Percentiles rank a stretch among this genome's conserved stretches.
Conservation (phyloP, 2,329 filamentous ascomycete species). For the Byssoonygena ceratinophila region DNA sequence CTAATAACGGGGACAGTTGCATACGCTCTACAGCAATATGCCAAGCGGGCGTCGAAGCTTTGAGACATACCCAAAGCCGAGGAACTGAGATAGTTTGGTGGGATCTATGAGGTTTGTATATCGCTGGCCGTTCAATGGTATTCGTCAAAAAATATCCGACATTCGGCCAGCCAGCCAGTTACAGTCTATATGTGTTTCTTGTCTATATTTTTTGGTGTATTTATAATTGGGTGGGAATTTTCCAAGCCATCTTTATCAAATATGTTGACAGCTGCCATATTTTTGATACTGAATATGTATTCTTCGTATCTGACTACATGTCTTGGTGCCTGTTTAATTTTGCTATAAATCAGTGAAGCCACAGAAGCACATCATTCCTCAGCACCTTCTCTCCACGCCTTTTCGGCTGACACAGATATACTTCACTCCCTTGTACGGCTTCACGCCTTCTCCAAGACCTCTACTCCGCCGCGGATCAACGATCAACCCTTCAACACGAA, state of each 20-base stretch:
- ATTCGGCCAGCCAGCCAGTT: no score
- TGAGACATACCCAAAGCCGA: conserved; percentile 15
- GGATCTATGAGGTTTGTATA: not conserved
- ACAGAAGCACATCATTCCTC: no score
- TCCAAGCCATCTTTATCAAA: not conserved
- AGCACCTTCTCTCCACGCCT: conserved; percentile 41
- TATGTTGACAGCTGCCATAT: no score
- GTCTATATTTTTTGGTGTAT: no score
- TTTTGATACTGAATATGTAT: no score
- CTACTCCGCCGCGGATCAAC: conserved; percentile 66
- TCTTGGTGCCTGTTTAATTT: no score
- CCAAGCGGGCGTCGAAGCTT: conserved; percentile 29
- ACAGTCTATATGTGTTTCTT: no score
- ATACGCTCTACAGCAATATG: conserved; percentile 22
- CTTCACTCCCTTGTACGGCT: conserved; percentile 96
- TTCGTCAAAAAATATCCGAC: no score
- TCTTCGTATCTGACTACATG: no score
- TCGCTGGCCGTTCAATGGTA: no score
- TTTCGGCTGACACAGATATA: conserved; percentile 65
- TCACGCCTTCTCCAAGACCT: conserved; percentile 75
- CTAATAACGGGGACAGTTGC: conserved; percentile 13
- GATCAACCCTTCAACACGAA: conserved; percentile 52
- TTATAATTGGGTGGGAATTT: no score
- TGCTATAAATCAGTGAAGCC: no score
- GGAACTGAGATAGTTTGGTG: not conserved